Percentiles rank a stretch among this genome's conserved stretches.
Evolutionary conservation across 2,329 filamentous ascomycete species (phyloP).

Genomic region (Penicillium sp.): DNA sequence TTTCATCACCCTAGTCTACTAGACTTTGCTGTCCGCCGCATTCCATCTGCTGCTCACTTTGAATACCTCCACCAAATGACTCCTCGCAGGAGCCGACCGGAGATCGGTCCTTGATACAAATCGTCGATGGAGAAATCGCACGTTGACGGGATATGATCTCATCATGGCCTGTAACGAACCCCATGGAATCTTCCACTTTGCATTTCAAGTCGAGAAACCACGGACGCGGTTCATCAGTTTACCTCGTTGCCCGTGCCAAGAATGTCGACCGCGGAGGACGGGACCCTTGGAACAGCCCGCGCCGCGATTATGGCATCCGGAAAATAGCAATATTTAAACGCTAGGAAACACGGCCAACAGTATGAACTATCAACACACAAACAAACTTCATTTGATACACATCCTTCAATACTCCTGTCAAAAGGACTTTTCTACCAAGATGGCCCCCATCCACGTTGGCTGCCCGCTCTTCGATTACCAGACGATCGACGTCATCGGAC

Average conservation of each 20-base stretch:
- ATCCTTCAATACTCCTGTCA: background rate
- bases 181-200: background rate
- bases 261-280: background rate
- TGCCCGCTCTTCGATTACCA: slow-evolving; percentile 35
- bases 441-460: slow-evolving; percentile 30
- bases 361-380: background rate
- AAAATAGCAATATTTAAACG: background rate
- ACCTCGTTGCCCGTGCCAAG: background rate
- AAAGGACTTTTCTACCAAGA: background rate
- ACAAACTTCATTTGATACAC: background rate
- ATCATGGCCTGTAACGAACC: too few species aligned
- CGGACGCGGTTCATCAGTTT: background rate
- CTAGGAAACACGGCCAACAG: background rate
- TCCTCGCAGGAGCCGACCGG: too few species aligned
- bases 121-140: too few species aligned
- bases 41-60: too few species aligned
- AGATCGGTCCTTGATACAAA: too few species aligned
- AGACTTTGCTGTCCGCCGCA: too few species aligned
- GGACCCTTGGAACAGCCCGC: background rate
- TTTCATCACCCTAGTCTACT: too few species aligned
- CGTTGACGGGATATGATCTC: too few species aligned
- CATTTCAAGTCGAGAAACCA: background rate
- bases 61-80: too few species aligned
- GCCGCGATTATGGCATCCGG: background rate
- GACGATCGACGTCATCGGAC: slow-evolving; percentile 36